Base-by-base conservation (phyloP, 192 early-diverging fungal species). In the Gryganskiella cystojenkinii region DNA sequence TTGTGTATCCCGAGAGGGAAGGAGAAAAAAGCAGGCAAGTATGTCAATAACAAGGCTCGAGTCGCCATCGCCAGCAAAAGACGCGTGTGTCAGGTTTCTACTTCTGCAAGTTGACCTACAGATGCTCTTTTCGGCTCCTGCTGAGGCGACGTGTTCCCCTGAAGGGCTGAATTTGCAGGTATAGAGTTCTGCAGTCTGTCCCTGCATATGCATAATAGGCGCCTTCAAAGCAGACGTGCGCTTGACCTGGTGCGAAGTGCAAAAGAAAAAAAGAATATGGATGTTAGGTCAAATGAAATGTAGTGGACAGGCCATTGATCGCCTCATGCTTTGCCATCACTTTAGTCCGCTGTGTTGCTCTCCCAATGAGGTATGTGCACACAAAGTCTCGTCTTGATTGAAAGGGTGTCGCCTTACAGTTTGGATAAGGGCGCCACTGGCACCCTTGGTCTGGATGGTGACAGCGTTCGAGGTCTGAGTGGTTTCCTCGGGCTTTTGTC, bases 111-210 rank as follows among this genome's bases (percentile, higher is more conserved):
- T 11, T 34, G 17, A 83, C 91, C 50, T 86, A 95, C 92, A 89
- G 24, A 98, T 93, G n/a, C 84, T 82, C 74, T 89, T 83, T 73
- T 98, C 98, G 51, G 87, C 88, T 37, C 90, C 90, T 33, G 88
- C 92, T 28, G 94, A 95, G 0, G 94, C 96, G 46, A 99, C 54
- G 59, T 92, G 84, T 47, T 92, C 82, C 61, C 98, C 98, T 54
- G 84, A 85, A 19, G 89, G 93, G 67, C 93, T 93, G 81, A 99
- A 99, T 70, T 90, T 86, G 67, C 91, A 90, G 14, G 94, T 87
- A 30, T 91, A 90, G 17, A 99, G 85, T 31, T 96, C 95, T 56
- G 91, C 91, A 67, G 90, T 70, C 42, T 78, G 74, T 51, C 74
- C 74, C 54, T 78, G 74, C 15, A 70, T 27, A n/a, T 70, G 22